phyloP scores from a whole-genome alignment of 805 yeast genomes.

The Wickerhamomyces alni region DNA sequence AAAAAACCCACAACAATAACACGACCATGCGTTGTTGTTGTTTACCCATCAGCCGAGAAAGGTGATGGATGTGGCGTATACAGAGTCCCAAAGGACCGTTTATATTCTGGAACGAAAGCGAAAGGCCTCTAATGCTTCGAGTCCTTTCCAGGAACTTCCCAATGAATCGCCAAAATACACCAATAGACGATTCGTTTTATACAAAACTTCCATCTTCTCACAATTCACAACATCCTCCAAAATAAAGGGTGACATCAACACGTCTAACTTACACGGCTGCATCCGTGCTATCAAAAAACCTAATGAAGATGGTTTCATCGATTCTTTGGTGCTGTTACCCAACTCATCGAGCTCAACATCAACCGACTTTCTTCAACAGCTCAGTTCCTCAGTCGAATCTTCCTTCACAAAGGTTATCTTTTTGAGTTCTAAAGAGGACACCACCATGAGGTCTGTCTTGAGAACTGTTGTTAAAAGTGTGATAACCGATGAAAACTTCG shows the following conservation, averaged over 20 bases:
- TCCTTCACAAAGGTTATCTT: constrained; percentile 10
- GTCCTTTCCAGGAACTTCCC: constrained; percentile 5
- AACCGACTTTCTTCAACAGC: constrained; percentile 9
- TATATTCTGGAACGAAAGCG: constrained; percentile 9
- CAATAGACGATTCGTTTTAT: constrained; percentile 12
- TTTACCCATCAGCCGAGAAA: too few species aligned
- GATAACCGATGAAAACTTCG: constrained; percentile 11
- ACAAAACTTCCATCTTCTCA: constrained; percentile 5
- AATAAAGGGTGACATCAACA: constrained; percentile 14
- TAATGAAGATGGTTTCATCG: constrained; percentile 2
- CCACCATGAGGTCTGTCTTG: constrained; percentile 19
- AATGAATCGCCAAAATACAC: constrained; percentile 15
- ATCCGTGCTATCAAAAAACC: constrained; percentile 4
- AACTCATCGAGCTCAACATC: constrained; percentile 19
- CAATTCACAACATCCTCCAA: constrained; percentile 11
- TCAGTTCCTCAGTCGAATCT: constrained; percentile 7
- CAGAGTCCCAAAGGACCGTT: not conserved
- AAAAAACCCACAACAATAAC: too few species aligned
- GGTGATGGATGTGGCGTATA: too few species aligned
- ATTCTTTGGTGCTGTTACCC: constrained; percentile 16
- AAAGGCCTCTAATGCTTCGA: constrained; percentile 6
- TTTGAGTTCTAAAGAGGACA: constrained; percentile 20
- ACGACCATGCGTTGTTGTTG: too few species aligned
- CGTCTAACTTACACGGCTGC: constrained; percentile 11
- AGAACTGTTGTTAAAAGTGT: constrained; percentile 16